Evolutionary conservation across 2,329 filamentous ascomycete genomes (phyloP), one percentile per base, ranked within the genome.

Genomic region (Aspergillus texensis): DNA sequence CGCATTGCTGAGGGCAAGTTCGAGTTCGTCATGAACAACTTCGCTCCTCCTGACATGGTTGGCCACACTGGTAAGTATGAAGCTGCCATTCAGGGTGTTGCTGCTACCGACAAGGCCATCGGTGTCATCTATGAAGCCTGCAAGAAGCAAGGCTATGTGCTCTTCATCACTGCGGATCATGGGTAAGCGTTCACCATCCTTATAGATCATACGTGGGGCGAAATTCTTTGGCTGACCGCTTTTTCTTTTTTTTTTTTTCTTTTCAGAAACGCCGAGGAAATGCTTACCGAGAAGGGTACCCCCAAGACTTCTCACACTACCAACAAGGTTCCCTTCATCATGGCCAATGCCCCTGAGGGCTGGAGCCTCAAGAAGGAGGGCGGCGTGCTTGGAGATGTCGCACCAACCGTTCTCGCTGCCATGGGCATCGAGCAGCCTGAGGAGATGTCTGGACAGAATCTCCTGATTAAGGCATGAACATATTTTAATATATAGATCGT

Each of bases 11-110:
- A 96, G 79, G 88, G 90, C 75, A 89, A 91, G 76, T 97, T 94
- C 82, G 93, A 95, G 76, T 98, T 99, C 77, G 85, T 99, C 80
- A 99, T 99, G 95, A 97, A 98, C 89, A 99, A 99, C 88, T 98
- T 99, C 81, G 95, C 95, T 48, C 95, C 95, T 48, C 95, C 95
- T 21, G 95, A 99, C 83, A 99, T 99, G 95, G 95, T 99, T 69
- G 95, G 95, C 71, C 95, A 99, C 84, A 99, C 95, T 12, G 95
- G 95, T 76, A 93, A 97, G 65, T 98, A 98, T 82, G 90, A 98
- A 73, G 94, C 95, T 34, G 95, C 95, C 62, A 89, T 99, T 67
- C 77, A 95, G 74, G 95, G 89, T 72, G 90, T 91, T 71, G 85
- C 89, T 70, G 89, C 94, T 70, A 99, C 95, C 14, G 95, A 99